phyloP scores from a whole-genome alignment of 2,329 filamentous ascomycete genomes.

The Sphaerulina populicola region DNA sequence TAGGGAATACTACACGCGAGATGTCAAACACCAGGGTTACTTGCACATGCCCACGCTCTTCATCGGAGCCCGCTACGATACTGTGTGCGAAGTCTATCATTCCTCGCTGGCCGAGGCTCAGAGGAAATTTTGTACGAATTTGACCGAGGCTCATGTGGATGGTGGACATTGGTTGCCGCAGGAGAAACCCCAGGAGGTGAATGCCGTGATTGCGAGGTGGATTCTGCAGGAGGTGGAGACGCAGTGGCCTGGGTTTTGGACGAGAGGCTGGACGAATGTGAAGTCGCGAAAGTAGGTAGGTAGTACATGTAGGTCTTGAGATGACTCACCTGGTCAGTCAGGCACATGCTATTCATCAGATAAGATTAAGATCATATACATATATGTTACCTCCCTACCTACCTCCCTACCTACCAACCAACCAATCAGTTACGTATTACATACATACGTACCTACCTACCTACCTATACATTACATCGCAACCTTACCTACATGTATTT shows the following conservation, averaged over 20 bases:
- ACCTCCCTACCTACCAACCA: no score
- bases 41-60: conserved; percentile 35
- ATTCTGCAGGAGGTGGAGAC: conserved; percentile 18
- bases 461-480: background rate
- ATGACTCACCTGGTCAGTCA: no score
- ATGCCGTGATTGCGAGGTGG: conserved; percentile 23
- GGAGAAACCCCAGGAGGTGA: conserved; percentile 26
- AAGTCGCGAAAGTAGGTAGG: conserved; percentile 14
- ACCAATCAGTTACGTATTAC: no score
- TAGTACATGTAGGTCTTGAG: no score
- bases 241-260: conserved; percentile 22
- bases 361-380: no score
- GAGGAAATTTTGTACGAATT: conserved; percentile 32
- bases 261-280: conserved; percentile 8
- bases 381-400: no score
- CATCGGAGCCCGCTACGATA: conserved; percentile 36
- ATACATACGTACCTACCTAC: background rate
- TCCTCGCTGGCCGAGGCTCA: conserved; percentile 32
- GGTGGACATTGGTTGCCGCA: conserved; percentile 25
- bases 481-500: background rate
- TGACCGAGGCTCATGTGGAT: conserved; percentile 32
- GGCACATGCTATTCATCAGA: background rate
- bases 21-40: conserved; percentile 31
- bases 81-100: conserved; percentile 33
- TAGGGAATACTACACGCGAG: conserved; percentile 35